Evolutionary conservation across 495 filamentous ascomycete species (phyloP).

Genomic region (Penicillium egyptiacum): DNA sequence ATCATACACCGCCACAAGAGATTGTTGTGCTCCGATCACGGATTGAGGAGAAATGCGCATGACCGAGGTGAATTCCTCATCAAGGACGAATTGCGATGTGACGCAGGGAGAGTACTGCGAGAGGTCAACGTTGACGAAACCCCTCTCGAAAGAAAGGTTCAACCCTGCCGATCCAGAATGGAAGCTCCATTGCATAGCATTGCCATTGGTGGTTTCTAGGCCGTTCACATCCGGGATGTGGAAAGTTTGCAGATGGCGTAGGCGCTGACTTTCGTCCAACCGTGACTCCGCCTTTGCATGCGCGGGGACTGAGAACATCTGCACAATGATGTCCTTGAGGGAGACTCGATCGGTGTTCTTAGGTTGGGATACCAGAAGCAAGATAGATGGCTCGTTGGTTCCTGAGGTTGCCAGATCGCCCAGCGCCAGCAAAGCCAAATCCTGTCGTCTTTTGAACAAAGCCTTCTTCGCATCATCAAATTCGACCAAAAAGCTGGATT

Average conservation of each 20-base stretch:
- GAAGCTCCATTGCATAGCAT: constrained; percentile 44
- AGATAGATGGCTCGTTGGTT: constrained; percentile 37
- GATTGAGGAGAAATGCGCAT: constrained; percentile 49
- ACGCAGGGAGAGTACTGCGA: constrained; percentile 46
- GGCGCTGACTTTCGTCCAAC: constrained; percentile 33
- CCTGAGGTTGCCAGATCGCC: constrained; percentile 31
- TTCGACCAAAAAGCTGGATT: constrained; percentile 44
- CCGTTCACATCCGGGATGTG: constrained; percentile 35
- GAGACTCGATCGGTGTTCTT: constrained; percentile 29
- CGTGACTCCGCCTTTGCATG: constrained; percentile 12
- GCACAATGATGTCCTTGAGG: constrained; percentile 40
- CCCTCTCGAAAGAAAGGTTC: constrained; percentile 44
- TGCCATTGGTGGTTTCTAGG: constrained; percentile 25
- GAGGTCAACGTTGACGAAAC: constrained; percentile 47
- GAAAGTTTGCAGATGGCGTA: constrained; percentile 43
- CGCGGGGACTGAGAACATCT: constrained; percentile 46
- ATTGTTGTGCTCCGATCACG: constrained; percentile 47
- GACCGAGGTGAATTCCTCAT: constrained; percentile 42
- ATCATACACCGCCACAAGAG: constrained; percentile 58
- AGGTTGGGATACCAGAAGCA: constrained; percentile 45
- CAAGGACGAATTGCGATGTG: constrained; percentile 44
- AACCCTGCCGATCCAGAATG: constrained; percentile 45
- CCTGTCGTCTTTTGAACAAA: constrained; percentile 45
- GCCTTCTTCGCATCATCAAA: constrained; percentile 48
- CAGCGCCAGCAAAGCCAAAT: constrained; percentile 41